These are phyloP conservation scores for Thozetella sp. DNA, from an alignment of 495 filamentous ascomycete species.

Conservation along the genomic window DNA sequence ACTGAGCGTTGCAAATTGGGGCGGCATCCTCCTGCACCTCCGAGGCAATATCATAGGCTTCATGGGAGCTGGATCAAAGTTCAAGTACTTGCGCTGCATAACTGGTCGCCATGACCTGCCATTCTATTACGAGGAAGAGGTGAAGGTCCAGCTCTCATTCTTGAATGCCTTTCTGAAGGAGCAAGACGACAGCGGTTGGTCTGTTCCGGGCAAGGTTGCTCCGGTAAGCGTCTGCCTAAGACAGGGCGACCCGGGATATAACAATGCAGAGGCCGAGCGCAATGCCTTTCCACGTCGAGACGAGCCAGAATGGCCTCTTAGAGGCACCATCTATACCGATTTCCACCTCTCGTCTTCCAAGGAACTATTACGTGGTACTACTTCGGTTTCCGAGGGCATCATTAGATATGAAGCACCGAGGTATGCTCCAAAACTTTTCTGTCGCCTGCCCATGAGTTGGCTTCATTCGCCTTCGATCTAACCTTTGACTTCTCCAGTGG, in stretches of 20 bases:
- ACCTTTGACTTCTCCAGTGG: no score
- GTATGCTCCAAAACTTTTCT: no score
- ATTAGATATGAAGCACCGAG: no score
- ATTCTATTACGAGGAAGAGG: conserved; percentile 69
- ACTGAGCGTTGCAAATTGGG: conserved; percentile 67
- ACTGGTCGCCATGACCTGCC: conserved; percentile 71
- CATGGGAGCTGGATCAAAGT: conserved; percentile 55
- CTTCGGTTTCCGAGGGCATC: no score
- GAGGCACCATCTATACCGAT: no score
- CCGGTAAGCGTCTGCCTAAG: conserved; percentile 59
- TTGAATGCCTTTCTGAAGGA: conserved; percentile 69
- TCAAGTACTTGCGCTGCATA: conserved; percentile 70
- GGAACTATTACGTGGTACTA: no score
- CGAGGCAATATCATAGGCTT: conserved; percentile 68
- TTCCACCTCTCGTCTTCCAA: no score
- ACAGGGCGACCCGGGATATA: conserved; percentile 64
- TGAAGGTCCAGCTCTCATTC: conserved; percentile 65
- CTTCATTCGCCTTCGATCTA: conserved; percentile 37
- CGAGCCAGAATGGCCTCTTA: no score
- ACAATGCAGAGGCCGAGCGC: conserved; percentile 60
- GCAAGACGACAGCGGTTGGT: conserved; percentile 62
- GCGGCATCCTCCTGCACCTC: conserved; percentile 66
- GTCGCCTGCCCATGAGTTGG: no score
- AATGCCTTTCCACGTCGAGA: no score
- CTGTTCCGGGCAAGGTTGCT: conserved; percentile 48